Evolutionary conservation across 139 green algal genomes (phyloP).

Genomic region (Coccomyxa sp.): DNA sequence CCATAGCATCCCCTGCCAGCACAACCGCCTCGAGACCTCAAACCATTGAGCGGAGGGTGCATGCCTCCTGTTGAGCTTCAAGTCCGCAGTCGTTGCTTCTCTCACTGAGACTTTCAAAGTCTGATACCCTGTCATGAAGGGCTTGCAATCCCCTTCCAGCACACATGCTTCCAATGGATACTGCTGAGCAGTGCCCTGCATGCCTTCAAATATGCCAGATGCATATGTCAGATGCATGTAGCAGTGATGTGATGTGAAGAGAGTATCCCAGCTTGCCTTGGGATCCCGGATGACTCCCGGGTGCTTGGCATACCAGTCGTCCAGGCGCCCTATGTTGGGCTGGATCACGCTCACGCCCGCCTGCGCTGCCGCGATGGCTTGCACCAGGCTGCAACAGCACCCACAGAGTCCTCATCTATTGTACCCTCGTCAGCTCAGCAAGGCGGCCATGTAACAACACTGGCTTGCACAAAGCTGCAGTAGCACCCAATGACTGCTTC

Average conservation of each 20-base stretch:
- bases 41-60: no score
- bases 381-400: slow-evolving; percentile 51
- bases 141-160: background rate
- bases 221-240: background rate
- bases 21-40: no score
- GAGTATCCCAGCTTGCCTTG: slow-evolving; percentile 36
- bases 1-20: no score
- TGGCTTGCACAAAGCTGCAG: slow-evolving; percentile 2
- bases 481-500: no score
- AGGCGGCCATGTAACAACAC: no score
- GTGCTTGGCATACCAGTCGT: slow-evolving; percentile 82
- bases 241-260: no score
- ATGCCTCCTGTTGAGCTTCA: no score
- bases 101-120: no score
- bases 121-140: no score
- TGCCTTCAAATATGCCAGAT: background rate
- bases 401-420: background rate
- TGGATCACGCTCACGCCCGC: slow-evolving; percentile 72
- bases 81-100: no score
- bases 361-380: slow-evolving; percentile 70
- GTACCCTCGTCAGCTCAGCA: no score
- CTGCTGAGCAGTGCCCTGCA: background rate
- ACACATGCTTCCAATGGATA: no score
- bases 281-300: slow-evolving; percentile 71
- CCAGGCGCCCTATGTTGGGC: slow-evolving; percentile 69